Percentiles rank a stretch among this genome's conserved stretches.
Conservation (phyloP, 2,329 filamentous ascomycete genomes). For the Colletotrichum australisinense region DNA sequence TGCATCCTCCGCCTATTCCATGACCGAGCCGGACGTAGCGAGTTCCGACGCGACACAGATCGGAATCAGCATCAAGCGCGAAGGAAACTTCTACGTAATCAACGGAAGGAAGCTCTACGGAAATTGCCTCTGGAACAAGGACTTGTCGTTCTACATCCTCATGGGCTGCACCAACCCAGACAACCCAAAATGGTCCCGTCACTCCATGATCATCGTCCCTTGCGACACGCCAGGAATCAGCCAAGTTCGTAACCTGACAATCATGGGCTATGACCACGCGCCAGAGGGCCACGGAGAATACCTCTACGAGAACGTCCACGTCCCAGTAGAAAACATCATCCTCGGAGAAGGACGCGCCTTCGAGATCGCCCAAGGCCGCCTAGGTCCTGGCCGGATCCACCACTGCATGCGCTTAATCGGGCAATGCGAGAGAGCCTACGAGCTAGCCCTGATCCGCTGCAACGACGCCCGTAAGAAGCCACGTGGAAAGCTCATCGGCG, state of each 20-base stretch:
- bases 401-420: not conserved
- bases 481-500: not conserved
- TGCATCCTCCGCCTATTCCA: constrained; percentile 90
- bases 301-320: not conserved
- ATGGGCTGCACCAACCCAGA: constrained; percentile 91
- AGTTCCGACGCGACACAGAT: constrained; percentile 95
- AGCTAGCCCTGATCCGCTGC: not conserved
- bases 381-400: not conserved
- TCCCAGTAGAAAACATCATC: not conserved
- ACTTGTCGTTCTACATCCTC: constrained; percentile 84
- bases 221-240: constrained; percentile 86
- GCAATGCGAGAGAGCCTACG: not conserved
- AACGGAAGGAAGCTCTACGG: constrained; percentile 71
- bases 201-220: constrained; percentile 92
- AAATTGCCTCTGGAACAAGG: constrained; percentile 36
- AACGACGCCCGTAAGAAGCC: not conserved
- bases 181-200: constrained; percentile 85
- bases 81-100: constrained; percentile 89
- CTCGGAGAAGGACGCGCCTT: not conserved
- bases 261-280: constrained; percentile 96
- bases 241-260: constrained; percentile 90
- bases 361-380: not conserved
- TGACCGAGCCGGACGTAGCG: constrained; percentile 92
- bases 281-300: not conserved
- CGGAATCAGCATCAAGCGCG: constrained; percentile 81